Evolutionary conservation across 257 asterid genomes (phyloP).

Genomic region (Orobanche coerulescens): DNA sequence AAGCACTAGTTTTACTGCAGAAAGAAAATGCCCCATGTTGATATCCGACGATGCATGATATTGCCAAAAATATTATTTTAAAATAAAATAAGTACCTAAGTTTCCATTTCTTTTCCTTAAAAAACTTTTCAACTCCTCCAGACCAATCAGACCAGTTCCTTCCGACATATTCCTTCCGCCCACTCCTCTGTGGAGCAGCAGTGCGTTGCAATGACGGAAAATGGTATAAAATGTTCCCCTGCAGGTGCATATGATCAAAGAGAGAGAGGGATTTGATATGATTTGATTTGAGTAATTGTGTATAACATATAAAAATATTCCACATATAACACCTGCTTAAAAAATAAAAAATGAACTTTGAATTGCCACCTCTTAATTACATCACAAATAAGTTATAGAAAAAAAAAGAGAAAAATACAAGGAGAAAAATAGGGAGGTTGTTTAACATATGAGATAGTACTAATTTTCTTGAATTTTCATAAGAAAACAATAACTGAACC

Average conservation of each 20-base stretch:
- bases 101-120: constrained; percentile 68
- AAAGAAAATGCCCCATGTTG: constrained; percentile 18
- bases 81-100: constrained; percentile 45
- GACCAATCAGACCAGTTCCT: constrained; percentile 60
- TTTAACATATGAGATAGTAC: background rate
- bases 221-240: constrained; percentile 94
- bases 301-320: background rate
- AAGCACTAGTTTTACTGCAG: constrained; percentile 68
- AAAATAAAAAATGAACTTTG: background rate
- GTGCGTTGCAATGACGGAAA: constrained; percentile 98
- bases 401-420: background rate
- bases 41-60: constrained; percentile 14
- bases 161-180: constrained; percentile 77
- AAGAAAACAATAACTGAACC: background rate
- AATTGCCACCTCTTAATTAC: background rate
- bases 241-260: constrained; percentile 23
- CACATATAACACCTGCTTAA: background rate
- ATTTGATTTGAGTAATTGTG: background rate
- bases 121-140: constrained; percentile 59
- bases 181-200: constrained; percentile 63
- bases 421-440: background rate
- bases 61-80: background rate
- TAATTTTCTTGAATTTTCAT: background rate
- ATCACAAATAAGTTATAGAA: constrained; percentile 14
- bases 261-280: background rate